A percentile compares a stretch with the other conserved stretches of the same genome.
Evolutionary conservation across 495 filamentous ascomycete genomes (phyloP).

Genomic region (Tetracladium marchalianum): DNA sequence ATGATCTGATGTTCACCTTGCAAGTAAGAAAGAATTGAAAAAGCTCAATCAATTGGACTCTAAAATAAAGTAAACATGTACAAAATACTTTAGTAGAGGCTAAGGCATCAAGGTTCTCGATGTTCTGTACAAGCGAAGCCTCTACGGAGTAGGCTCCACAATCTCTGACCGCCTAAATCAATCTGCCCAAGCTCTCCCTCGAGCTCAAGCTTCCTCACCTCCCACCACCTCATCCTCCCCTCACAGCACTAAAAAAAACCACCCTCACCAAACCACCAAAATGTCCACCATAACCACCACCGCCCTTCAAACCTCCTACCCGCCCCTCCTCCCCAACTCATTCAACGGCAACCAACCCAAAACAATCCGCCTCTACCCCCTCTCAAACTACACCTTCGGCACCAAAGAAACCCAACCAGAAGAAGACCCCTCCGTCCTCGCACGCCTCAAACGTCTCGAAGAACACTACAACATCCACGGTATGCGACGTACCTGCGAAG

Average conservation of each 20-base stretch:
- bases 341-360: conserved; percentile 86
- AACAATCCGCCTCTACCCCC: conserved; percentile 86
- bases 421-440: conserved; percentile 90
- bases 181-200: not conserved
- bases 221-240: conserved; percentile 1
- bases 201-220: not conserved
- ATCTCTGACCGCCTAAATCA: not conserved
- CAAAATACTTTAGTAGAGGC: too few relatives aligned
- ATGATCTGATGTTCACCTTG: too few relatives aligned
- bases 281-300: conserved; percentile 71
- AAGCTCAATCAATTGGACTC: too few relatives aligned
- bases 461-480: conserved; percentile 88
- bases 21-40: too few relatives aligned
- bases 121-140: too few relatives aligned
- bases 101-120: too few relatives aligned
- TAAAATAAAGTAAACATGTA: too few relatives aligned
- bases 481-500: conserved; percentile 95
- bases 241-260: conserved; percentile 37
- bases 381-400: conserved; percentile 97
- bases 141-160: not conserved
- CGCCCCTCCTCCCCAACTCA: conserved; percentile 66
- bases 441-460: conserved; percentile 83
- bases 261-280: conserved; percentile 42
- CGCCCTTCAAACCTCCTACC: conserved; percentile 60
- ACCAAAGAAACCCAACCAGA: conserved; percentile 97